A percentile compares a stretch with the other conserved stretches of the same genome.
Conservation (phyloP, 2,329 filamentous ascomycete genomes). For the Aspergillus pseudotamarii region DNA sequence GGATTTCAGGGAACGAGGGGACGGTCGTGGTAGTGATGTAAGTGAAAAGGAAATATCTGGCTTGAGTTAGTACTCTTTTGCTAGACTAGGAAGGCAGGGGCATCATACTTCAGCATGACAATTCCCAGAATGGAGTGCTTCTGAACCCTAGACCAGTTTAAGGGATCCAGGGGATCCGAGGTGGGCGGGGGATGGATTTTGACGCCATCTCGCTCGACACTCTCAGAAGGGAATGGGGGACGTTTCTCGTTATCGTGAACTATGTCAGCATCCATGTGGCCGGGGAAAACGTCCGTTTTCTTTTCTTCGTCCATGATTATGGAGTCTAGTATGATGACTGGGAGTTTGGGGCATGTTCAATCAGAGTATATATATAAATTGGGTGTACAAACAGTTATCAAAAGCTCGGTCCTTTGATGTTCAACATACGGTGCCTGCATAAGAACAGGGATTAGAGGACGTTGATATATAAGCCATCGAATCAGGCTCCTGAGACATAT, state of each 20-base stretch:
- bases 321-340: background rate
- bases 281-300: background rate
- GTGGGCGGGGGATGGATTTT: constrained; percentile 47
- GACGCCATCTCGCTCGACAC: constrained; percentile 28
- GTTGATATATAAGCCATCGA: constrained; percentile 1
- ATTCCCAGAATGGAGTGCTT: constrained; percentile 56
- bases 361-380: background rate
- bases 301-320: background rate
- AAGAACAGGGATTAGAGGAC: background rate
- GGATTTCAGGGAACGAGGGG: constrained; percentile 55
- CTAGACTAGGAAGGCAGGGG: background rate
- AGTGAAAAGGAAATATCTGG: constrained; percentile 60
- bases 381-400: background rate
- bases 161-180: constrained; percentile 54
- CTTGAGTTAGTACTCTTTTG: background rate
- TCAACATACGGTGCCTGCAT: background rate
- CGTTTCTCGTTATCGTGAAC: constrained; percentile 7
- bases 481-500: constrained; percentile 15
- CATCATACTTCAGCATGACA: constrained; percentile 55
- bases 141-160: constrained; percentile 54
- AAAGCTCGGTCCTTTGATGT: background rate
- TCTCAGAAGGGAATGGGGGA: background rate
- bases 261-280: background rate
- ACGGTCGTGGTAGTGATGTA: constrained; percentile 62
- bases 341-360: background rate